Evolutionary conservation across 2,329 filamentous ascomycete species (phyloP).

Genomic region (Alternaria infectoria): DNA sequence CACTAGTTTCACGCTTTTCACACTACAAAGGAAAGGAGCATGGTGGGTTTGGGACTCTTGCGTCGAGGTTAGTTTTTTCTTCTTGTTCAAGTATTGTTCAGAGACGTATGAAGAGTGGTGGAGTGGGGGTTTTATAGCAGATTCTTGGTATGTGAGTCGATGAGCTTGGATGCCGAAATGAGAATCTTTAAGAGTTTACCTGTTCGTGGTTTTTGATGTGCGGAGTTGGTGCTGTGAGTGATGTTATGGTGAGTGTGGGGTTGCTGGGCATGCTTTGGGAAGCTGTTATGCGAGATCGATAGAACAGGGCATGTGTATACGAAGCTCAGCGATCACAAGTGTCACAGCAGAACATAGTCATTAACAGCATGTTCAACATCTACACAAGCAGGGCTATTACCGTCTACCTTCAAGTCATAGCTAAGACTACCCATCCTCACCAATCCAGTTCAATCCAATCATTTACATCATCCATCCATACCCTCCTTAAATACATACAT

Average conservation of each 20-base stretch:
- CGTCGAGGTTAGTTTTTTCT: background rate
- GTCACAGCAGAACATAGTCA: background rate
- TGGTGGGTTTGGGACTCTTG: background rate
- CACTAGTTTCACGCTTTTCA: background rate
- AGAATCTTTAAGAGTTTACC: background rate
- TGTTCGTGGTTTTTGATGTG: background rate
- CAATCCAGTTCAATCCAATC: background rate
- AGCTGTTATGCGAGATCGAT: background rate
- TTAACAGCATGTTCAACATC: background rate
- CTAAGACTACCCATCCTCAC: background rate
- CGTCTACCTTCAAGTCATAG: background rate
- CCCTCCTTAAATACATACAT: background rate
- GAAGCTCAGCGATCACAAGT: fast-evolving
- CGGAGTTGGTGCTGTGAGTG: background rate
- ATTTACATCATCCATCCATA: background rate
- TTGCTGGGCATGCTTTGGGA: background rate
- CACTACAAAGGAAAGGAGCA: background rate
- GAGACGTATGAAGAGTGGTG: background rate
- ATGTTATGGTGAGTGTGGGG: background rate
- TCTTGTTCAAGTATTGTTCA: background rate
- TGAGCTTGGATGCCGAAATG: background rate
- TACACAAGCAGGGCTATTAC: background rate
- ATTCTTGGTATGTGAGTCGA: background rate
- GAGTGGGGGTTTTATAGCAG: background rate
- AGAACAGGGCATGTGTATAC: fast-evolving